Percentiles rank a stretch among this genome's conserved stretches.
phyloP scores from a whole-genome alignment of 106 monocot genomes.

The Phalaenopsis equestris region DNA sequence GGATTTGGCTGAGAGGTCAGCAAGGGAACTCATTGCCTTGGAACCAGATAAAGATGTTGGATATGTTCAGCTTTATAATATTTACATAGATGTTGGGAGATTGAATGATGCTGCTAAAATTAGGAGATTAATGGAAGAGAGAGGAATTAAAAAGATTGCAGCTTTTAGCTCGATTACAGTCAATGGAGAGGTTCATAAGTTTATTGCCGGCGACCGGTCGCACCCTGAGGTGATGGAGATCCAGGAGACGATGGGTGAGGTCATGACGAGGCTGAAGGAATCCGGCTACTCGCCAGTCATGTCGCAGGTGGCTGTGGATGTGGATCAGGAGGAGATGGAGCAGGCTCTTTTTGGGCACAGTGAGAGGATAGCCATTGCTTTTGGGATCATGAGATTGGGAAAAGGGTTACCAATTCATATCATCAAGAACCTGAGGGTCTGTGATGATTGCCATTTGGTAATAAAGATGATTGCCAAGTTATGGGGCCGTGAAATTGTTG shows the following conservation, averaged over 20 bases:
- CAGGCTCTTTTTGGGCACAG: conserved; percentile 48
- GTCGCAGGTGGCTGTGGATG: conserved; percentile 24
- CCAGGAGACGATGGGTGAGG: conserved; percentile 32
- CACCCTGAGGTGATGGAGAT: conserved; percentile 27
- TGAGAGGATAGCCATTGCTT: conserved; percentile 78
- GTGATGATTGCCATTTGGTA: conserved; percentile 65
- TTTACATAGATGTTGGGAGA: conserved; percentile 9
- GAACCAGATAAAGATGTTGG: conserved; percentile 1
- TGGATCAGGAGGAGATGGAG: conserved; percentile 76
- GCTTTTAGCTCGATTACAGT: background rate
- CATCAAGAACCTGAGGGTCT: conserved; percentile 57
- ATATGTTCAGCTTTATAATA: too few species aligned
- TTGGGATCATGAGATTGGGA: conserved; percentile 47
- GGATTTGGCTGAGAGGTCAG: conserved; percentile 40
- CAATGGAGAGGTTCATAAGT: conserved; percentile 27
- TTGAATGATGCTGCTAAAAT: conserved; percentile 13
- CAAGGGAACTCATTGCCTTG: conserved; percentile 24
- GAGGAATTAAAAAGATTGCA: background rate
- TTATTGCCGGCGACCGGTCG: conserved; percentile 38
- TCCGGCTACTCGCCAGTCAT: conserved; percentile 42
- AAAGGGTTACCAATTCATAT: conserved; percentile 44
- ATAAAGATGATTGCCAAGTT: conserved; percentile 59
- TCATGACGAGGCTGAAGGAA: conserved; percentile 32
- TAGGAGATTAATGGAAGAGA: conserved; percentile 5
- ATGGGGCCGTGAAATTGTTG: conserved; percentile 60